Conservation (phyloP, 768 basidiomycete genomes). For the Stropharia rugosoannulata region DNA sequence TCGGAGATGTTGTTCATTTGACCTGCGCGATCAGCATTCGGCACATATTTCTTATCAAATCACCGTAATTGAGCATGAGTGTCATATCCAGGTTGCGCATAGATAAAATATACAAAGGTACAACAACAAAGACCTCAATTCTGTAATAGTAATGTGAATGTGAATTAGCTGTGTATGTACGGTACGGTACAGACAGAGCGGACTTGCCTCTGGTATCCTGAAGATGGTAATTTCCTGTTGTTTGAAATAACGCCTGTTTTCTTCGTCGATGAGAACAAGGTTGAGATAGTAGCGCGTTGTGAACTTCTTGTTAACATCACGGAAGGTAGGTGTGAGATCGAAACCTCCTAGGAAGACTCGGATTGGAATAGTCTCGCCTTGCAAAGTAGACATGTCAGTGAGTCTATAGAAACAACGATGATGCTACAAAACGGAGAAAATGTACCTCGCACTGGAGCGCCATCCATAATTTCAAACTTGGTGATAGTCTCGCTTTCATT, state of each 20-base stretch:
- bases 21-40: too few relatives aligned
- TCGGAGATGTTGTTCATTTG: neutral
- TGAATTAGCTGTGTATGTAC: neutral
- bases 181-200: neutral
- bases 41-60: too few relatives aligned
- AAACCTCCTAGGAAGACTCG: constrained; percentile 97
- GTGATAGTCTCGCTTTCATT: constrained; percentile 99
- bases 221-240: constrained; percentile 95
- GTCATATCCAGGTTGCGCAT: constrained; percentile 9
- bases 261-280: constrained; percentile 95
- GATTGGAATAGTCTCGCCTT: constrained; percentile 98
- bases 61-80: neutral
- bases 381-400: neutral
- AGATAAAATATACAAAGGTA: constrained; percentile 18
- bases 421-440: neutral
- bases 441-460: constrained; percentile 91
- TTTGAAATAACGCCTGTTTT: constrained; percentile 97
- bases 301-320: constrained; percentile 99
- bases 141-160: constrained; percentile 4
- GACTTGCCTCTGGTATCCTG: constrained; percentile 80
- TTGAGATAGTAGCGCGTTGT: constrained; percentile 97
- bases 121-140: constrained; percentile 15
- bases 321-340: constrained; percentile 97
- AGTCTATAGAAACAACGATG: neutral
- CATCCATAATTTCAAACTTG: constrained; percentile 99